Conservation (phyloP, 108 stramenopile species). For the Epithemia pelagica region DNA sequence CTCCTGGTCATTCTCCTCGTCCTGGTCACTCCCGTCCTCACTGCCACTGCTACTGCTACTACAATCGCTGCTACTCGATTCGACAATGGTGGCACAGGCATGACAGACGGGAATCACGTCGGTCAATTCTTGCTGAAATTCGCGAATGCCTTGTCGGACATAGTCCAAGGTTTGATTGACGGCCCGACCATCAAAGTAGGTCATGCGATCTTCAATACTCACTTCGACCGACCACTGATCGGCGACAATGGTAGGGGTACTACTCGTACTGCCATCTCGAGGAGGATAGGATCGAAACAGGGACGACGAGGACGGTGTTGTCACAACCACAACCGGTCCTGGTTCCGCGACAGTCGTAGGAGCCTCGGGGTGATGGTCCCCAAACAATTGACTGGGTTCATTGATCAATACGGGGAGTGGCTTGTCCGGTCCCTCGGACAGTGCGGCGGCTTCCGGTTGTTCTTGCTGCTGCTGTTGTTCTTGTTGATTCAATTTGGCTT, state of each 20-base stretch:
- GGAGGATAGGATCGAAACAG: too few species aligned
- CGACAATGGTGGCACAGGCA: background rate
- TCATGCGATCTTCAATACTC: conserved; percentile 49
- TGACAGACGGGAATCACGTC: background rate
- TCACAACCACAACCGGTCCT: background rate
- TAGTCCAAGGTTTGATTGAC: conserved; percentile 38
- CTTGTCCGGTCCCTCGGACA: background rate
- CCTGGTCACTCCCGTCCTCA: too few species aligned
- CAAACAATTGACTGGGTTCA: background rate
- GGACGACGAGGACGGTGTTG: background rate
- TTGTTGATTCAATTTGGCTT: background rate
- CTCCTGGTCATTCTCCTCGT: background rate
- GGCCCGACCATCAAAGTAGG: conserved; percentile 46
- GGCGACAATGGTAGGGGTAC: conserved; percentile 15
- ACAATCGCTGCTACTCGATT: background rate
- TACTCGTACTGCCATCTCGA: background rate
- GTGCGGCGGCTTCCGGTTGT: background rate
- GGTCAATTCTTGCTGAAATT: conserved; percentile 35
- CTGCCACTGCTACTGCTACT: too few species aligned
- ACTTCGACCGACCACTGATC: conserved; percentile 16
- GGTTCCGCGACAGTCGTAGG: background rate
- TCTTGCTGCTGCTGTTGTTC: background rate
- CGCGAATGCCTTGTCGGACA: conserved; percentile 35
- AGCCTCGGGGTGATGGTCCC: background rate
- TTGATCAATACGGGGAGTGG: background rate